Evolutionary conservation across 78 protist species (phyloP), one percentile per base, ranked within the genome.

Genomic region (Guillardia theta): DNA sequence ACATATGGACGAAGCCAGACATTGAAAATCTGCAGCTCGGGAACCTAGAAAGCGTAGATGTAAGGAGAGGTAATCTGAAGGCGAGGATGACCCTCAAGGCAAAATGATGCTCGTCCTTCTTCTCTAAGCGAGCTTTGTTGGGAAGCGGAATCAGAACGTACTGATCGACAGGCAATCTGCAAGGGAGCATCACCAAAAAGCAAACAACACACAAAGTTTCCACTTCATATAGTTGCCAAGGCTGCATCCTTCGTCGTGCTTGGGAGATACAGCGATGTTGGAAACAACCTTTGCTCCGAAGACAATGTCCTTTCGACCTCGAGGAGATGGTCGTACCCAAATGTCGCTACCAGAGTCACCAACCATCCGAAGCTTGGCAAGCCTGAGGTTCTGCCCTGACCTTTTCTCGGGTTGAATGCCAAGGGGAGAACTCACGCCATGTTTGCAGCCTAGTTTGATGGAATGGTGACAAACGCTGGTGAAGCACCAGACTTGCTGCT

Each of bases 81-180:
- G 2, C 6, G 39, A 30, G 21, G 70, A 24, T 58, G 39, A 58
- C 83, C 33, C 33, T 70, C 46, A 70, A 43, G 83, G 33, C 41
- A 18, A 70, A 70, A 70, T 33, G 83, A 24, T 24, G 27, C 12
- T 70, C 83, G 83, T 33, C 41, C 41, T 22, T 22, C 6, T 70
- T 70, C 90, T 78, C 90, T 10, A 78, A 48, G 4, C 44, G 39
- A 18, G 90, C 90, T 36, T 43, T 43, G 48, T 78, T 78, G 45
- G 90, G 90, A 6, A 78, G 90, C 30, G 90, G 90, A 0, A 78
- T 78, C 44, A 78, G 90, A 45, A 78, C 90, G 50, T 78, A 78
- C 48, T 78, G 90, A 48, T 78, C 90, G 6, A 30, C 24, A 19
- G 90, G 90, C 90, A 78, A 48, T 50, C 70, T 58, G 70, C 39